These are phyloP conservation scores for Tardiomyces blankii DNA, from an alignment of 1,139 yeast species.

Conservation along the genomic window DNA sequence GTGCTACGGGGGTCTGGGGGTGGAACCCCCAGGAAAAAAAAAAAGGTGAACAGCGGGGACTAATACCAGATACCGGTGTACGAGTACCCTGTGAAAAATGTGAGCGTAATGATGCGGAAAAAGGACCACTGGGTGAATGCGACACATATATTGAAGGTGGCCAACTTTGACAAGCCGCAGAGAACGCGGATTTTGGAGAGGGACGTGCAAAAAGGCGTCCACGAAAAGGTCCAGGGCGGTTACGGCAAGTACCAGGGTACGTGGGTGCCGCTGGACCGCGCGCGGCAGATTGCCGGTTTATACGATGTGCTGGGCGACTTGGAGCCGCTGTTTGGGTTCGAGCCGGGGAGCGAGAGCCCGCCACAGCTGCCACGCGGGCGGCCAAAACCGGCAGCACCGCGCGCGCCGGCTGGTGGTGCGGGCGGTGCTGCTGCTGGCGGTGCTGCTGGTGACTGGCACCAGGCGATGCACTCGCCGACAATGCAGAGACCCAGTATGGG, in stretches of 20 bases:
- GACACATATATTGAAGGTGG: slow-evolving; percentile 80
- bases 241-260: slow-evolving; percentile 94
- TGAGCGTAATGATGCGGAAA: slow-evolving; percentile 73
- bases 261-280: slow-evolving; percentile 63
- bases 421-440: slow-evolving; percentile 2
- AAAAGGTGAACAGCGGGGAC: no score
- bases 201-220: slow-evolving; percentile 76
- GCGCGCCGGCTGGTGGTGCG: slow-evolving; percentile 4
- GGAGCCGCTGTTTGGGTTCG: slow-evolving; percentile 49
- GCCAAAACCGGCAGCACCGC: slow-evolving; percentile 16
- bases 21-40: no score
- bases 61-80: slow-evolving; percentile 51
- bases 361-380: slow-evolving; percentile 23
- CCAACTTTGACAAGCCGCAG: slow-evolving; percentile 77
- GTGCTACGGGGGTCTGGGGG: no score
- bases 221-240: slow-evolving; percentile 93
- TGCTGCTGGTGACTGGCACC: no score
- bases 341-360: slow-evolving; percentile 23
- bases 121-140: slow-evolving; percentile 84
- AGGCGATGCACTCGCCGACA: no score
- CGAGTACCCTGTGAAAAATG: slow-evolving; percentile 58
- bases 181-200: slow-evolving; percentile 77
- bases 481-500: no score
- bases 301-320: slow-evolving; percentile 62
- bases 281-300: slow-evolving; percentile 47